Percentiles rank a stretch among this genome's conserved stretches.
Evolutionary conservation across 225 moss, liverwort and hornwort species (phyloP).

Genomic region (Physcomitrellopsis africana): DNA sequence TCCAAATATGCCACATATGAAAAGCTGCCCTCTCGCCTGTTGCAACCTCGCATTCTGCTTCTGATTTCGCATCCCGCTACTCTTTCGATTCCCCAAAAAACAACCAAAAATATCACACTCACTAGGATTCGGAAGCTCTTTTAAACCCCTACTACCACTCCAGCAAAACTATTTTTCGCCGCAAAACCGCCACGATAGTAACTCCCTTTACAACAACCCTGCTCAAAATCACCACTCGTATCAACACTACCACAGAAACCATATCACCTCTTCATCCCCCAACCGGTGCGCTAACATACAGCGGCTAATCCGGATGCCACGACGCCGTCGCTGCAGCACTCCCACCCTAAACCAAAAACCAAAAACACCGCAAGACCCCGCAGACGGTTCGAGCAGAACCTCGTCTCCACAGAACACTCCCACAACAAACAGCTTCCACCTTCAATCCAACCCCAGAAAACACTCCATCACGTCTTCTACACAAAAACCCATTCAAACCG

Average conservation of each 20-base stretch:
- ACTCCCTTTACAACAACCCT: too few species aligned
- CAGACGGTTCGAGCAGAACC: too few species aligned
- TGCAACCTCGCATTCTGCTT: slow-evolving; percentile 63
- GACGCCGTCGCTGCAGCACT: background rate
- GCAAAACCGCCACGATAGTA: too few species aligned
- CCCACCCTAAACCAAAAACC: background rate
- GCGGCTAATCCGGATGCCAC: background rate
- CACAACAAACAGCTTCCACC: background rate
- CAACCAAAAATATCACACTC: background rate
- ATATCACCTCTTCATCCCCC: too few species aligned
- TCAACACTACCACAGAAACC: too few species aligned
- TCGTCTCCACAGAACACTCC: too few species aligned
- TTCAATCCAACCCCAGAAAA: too few species aligned
- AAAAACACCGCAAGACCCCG: background rate
- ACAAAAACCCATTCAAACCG: too few species aligned
- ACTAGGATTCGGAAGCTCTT: background rate
- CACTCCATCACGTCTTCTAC: too few species aligned
- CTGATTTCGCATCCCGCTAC: slow-evolving; percentile 52
- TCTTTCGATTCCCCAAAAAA: background rate
- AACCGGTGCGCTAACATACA: background rate
- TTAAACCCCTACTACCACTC: too few species aligned
- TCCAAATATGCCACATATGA: slow-evolving; percentile 63
- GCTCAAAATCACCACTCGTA: too few species aligned
- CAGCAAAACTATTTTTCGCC: too few species aligned
- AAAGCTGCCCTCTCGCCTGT: slow-evolving; percentile 64